Base-by-base conservation (phyloP, 768 basidiomycete genomes). In the Cyclocybe cylindracea region DNA sequence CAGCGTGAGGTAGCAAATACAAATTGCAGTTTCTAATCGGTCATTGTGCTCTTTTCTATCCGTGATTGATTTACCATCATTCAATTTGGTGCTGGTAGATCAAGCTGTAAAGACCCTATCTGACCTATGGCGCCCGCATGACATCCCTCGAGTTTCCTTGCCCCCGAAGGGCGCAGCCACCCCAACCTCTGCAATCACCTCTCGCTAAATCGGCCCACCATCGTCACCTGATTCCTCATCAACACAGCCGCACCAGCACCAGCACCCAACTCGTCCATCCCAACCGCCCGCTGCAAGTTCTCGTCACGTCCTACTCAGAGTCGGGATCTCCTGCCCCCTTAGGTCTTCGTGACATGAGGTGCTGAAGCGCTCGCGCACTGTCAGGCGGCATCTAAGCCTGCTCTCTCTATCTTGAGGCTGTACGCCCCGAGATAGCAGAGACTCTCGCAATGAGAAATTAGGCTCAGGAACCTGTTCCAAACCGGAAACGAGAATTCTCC, bases 281-380 rank as follows among this genome's bases (percentile, higher is more conserved):
- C 24, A 24, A 24, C n/a, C 24, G 24, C 5, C 24, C 24, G 5
- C 24, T 5, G 24, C 24, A 24, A 24, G 24, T 24, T 24, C 24
- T 24, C 24, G 24, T 24, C 24, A 44, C 57, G 50, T 34, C 55
- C 35, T 61, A 62, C 36, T 63, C 67, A 18, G 71, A 69, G 46
- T 58, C 64, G n/a, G 55, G 73, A 76, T 42, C 64, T 83, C 13
- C 71, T 83, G 7, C n/a, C 85, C 88, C 7, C 78, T 91, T 56
- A 85, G 81, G 57, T 76, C 79, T 96, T 96, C 61, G 90, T 96
- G 29, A n/a, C 88, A 91, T 63, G 92, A 96, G 69, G 89, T 94
- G 7, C 78, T 96, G 10, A 81, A 90, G 46, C 87, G 94, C 35
- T 94, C 91, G 10, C 82, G 90, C 41, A 94, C 92, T n/a, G 0